Base-by-base conservation (phyloP, 495 filamentous ascomycete genomes). In the Talaromyces stipitatus region DNA sequence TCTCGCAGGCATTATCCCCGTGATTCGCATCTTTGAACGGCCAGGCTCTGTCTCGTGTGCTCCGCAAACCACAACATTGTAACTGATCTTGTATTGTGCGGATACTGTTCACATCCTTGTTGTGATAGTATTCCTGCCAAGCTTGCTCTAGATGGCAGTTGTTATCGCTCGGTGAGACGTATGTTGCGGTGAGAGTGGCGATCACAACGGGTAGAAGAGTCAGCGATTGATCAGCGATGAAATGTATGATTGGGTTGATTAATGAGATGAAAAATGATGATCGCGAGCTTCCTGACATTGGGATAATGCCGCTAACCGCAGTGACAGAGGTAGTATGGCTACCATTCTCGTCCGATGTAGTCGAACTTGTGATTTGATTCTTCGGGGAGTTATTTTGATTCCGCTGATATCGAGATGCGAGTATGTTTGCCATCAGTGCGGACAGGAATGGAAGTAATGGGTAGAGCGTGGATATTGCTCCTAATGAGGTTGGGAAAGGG, bases 1-100 rank as follows among this genome's bases (percentile, higher is more conserved):
- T 2, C 22, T 67, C 64, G 58, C 70, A 72, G 4, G 66, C 61
- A 30, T 68, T 58, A 56, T 71, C 65, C 7, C 62, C 65, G 33
- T 72, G 62, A 18, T 29, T 63, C 1, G 41, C 29, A 29, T 72
- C 66, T 46, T 71, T 72, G 58, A 86, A 86, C 9, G 85, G 86
- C 72, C 74, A 86, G 0, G 77, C 76, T 55, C 74, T 73, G 60
- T 90, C 84, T 52, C 64, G 70, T 4, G 77, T 61, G 20, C 72
- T 78, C 26, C 71, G 70, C 11, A 86, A 70, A 2, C 87, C 87
- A 58, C 87, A 90, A 67, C 87, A 90, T 8, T 76, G 61, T 36
- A 88, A 75, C 0, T 69, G 60, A 64, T 89, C 82, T 56, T 90
- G 85, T 58, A 90, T 86, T 8, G 66, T 50, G 48, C 78, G 68